Base-by-base conservation (phyloP, 257 asterid species). In the Nicotiana noctiflora region DNA sequence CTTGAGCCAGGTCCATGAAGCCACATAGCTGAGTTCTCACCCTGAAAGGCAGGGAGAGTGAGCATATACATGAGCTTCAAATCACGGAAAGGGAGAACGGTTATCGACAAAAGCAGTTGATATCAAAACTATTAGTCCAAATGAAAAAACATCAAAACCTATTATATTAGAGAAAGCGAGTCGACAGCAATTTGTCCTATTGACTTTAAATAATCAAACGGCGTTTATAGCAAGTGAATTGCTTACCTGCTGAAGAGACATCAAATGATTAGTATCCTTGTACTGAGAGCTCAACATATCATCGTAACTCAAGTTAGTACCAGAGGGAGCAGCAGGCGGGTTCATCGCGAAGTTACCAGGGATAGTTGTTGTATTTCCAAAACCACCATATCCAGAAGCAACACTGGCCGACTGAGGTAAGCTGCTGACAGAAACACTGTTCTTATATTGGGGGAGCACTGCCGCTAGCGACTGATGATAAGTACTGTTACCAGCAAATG, bases 221-320 rank as follows among this genome's bases (percentile, higher is more conserved):
- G 40, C 77, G 21, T 1, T 49, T 74, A 1, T 49, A 74, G 15
- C 44, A 81, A 52, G 34, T 32, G 31, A 37, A 27, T 3, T 76
- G 32, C 63, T 6, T 92, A 91, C 97, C 93, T 94, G 97, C 86
- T 91, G 98, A 83, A 90, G 95, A 7, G 97, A 85, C 80, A 85
- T 89, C 80, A 90, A 84, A 82, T 88, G 93, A 84, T 82, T 90
- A 55, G 8, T 86, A 61, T 94, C 97, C 91, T 89, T 91, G 92
- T 86, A 90, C 86, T 90, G 97, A 85, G 97, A 91, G 86, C 87
- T 89, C 88, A 90, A 85, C 79, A 90, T 83, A 56, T 92, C 95
- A 1, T 92, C 97, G 56, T 92, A 92, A 75, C 86, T 88, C 77
- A 91, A 49, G 75, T 84, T 77, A 52, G 92, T 84, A 59, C 89